Evolutionary conservation across 768 basidiomycete genomes (phyloP), one percentile per base, ranked within the genome.

Genomic region (Trametes cinnabarina): DNA sequence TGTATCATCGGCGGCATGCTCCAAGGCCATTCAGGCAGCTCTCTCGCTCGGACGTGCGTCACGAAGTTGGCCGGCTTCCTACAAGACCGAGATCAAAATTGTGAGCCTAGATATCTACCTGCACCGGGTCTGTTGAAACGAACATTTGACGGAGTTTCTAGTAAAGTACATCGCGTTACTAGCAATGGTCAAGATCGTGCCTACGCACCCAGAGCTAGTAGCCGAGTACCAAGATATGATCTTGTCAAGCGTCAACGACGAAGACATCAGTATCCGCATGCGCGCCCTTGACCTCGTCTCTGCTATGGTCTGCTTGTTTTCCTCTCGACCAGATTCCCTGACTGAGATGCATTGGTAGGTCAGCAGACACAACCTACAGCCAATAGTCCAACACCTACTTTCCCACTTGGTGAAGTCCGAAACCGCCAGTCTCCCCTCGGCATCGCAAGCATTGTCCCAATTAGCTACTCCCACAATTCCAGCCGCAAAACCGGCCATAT

Each of bases 1-100:
- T 98, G 94, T 66, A 98, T 99, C 63, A 93, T 93, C 11, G 96
- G 97, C 9, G 94, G 92, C 7, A 98, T 99, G 92, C 79, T 98
- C 10, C 87, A 88, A 63, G 89, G 87, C 3, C 56, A 83, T 20
- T 83, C 87, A 28, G 93, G 92, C 11, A 81, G 88, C 68, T 76
- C 86, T 3, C 76, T 99, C 44, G 97, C 97, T 5, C 80, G 80
- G 57, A 84, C 87, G 11, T 99, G 97, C 66, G 92, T 96, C 35
- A 90, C 93, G 26, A 99, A 99, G 72, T 79, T 99, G 35, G 91
- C 94, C 20, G 83, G 84, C 28, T 99, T 98, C 71, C 81, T 98
- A 47, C 81, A 94, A 69, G 95, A 98, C 71, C 73, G 86, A 43
- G 97, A 99, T 73, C 97, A 98, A 73, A 99, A 99, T 67, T 72